phyloP scores from a whole-genome alignment of 352 stramenopile genomes.

The Globisporangium canariense region DNA sequence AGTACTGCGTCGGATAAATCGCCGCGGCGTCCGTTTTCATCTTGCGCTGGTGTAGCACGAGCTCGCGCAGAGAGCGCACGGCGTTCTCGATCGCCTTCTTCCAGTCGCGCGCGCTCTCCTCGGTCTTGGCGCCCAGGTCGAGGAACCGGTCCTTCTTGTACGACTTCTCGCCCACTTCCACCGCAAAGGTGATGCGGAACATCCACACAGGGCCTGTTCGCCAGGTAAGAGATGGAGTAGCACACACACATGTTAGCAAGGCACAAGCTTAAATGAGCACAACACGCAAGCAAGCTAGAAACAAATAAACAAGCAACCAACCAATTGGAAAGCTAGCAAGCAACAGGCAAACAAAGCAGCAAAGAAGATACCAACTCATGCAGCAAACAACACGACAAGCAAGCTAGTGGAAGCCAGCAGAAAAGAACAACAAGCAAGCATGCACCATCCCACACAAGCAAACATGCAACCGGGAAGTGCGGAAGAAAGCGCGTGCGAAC shows the following conservation, averaged over 20 bases:
- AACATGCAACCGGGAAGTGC: neutral
- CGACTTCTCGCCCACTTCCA: conserved; percentile 72
- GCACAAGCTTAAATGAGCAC: neutral
- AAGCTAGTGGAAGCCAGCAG: neutral
- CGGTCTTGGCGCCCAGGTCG: conserved; percentile 82
- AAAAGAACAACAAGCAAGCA: neutral
- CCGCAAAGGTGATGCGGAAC: conserved; percentile 87
- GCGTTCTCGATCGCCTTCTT: conserved; percentile 77
- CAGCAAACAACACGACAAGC: neutral
- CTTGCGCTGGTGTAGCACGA: conserved; percentile 71
- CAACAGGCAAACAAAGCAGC: too few species aligned
- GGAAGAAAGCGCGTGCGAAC: neutral
- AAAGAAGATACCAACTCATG: neutral
- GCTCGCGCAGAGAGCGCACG: conserved; percentile 69
- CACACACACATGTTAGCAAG: neutral
- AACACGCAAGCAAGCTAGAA: neutral
- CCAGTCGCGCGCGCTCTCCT: conserved; percentile 79
- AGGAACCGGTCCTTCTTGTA: conserved; percentile 89
- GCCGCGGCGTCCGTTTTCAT: conserved; percentile 74
- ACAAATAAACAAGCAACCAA: too few species aligned
- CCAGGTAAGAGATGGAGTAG: too few species aligned
- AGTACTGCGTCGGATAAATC: conserved; percentile 63
- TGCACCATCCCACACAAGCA: neutral
- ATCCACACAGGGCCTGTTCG: conserved; percentile 67
- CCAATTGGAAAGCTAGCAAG: too few species aligned